Percentiles rank a stretch among this genome's conserved stretches.
These are phyloP conservation scores for Lachnellula willkommii DNA, from an alignment of 2,329 filamentous ascomycete genomes.

Conservation along the genomic window DNA sequence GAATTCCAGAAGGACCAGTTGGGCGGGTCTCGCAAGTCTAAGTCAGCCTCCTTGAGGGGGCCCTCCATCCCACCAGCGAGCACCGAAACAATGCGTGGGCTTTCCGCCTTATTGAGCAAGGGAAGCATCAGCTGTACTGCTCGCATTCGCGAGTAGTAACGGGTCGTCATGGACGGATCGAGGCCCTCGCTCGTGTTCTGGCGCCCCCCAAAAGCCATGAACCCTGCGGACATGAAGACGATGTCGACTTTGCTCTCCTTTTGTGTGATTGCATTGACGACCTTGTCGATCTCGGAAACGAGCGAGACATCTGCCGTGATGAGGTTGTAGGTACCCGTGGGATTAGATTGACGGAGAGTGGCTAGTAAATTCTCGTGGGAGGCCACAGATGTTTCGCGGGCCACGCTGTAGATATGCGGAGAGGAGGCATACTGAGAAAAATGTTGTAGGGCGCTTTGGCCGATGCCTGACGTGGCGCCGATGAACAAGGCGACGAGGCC, in stretches of 20 bases:
- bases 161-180: conserved; percentile 42
- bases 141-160: conserved; percentile 50
- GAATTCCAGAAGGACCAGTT: conserved; percentile 32
- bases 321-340: neutral
- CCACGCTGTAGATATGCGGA: conserved; percentile 41
- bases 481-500: conserved; percentile 4
- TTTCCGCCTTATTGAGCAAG: conserved; percentile 39
- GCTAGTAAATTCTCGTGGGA: neutral
- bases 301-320: conserved; percentile 39
- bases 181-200: conserved; percentile 50
- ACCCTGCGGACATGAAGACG: conserved; percentile 39
- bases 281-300: conserved; percentile 42
- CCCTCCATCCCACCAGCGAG: conserved; percentile 47
- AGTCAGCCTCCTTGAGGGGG: conserved; percentile 37
- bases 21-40: conserved; percentile 31
- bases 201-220: conserved; percentile 20
- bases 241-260: conserved; percentile 40
- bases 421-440: conserved; percentile 35
- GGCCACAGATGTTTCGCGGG: conserved; percentile 15
- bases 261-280: conserved; percentile 38
- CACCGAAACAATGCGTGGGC: conserved; percentile 47
- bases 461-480: conserved; percentile 9
- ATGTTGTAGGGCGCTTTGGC: conserved; percentile 18
- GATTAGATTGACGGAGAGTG: conserved; percentile 31
- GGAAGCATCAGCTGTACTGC: conserved; percentile 52